phyloP scores from a whole-genome alignment of 2,329 filamentous ascomycete genomes.

The Colletotrichum limetticola region DNA sequence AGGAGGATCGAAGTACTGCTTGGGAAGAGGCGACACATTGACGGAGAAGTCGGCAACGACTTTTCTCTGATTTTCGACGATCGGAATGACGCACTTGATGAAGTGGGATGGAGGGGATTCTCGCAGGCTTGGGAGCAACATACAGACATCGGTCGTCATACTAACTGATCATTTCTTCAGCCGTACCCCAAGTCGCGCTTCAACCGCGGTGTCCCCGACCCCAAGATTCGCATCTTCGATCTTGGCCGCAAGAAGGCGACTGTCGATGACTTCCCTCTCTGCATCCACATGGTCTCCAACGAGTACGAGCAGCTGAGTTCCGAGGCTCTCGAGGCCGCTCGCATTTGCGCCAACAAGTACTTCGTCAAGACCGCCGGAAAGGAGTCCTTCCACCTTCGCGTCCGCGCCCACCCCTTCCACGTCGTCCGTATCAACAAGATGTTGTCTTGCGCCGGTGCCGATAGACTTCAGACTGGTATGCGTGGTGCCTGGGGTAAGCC shows the following conservation, averaged over 20 bases:
- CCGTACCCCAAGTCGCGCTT: conserved; percentile 99
- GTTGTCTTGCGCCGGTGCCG: conserved; percentile 99
- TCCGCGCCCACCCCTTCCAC: conserved; percentile 98
- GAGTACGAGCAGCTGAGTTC: conserved; percentile 99
- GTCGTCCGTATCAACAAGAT: conserved; percentile 99
- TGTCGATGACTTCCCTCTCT: conserved; percentile 99
- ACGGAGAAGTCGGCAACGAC: background rate
- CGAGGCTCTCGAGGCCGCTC: conserved; percentile 98
- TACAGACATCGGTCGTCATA: background rate
- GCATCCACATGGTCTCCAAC: conserved; percentile 99
- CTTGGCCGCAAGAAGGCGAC: conserved; percentile 97
- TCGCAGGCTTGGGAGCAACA: background rate
- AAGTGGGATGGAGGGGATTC: background rate
- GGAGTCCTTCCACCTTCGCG: conserved; percentile 79
- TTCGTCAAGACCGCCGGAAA: conserved; percentile 78
- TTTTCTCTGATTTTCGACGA: background rate
- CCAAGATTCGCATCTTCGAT: conserved; percentile 96
- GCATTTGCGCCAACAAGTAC: conserved; percentile 99
- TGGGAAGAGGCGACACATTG: background rate
- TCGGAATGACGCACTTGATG: background rate
- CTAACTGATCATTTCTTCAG: conserved; percentile 52
- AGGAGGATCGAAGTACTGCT: background rate
- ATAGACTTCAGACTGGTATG: conserved; percentile 99
- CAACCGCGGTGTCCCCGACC: conserved; percentile 97
- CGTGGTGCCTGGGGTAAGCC: conserved; percentile 99